Conservation (phyloP, 2,329 filamentous ascomycete species). For the Colletotrichum sp. region DNA sequence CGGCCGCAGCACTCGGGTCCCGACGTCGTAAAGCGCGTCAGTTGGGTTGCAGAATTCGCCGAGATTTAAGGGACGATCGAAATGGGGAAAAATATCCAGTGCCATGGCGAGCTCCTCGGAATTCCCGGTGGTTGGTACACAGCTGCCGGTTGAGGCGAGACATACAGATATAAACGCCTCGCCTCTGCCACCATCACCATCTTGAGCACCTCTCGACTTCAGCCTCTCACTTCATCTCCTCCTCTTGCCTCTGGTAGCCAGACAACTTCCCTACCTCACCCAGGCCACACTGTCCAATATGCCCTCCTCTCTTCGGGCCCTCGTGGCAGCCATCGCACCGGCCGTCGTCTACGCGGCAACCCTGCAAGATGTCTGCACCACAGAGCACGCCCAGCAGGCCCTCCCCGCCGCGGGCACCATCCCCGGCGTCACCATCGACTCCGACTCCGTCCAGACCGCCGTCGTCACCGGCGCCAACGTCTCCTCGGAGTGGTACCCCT, state of each 20-base stretch:
- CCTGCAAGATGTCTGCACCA: constrained; percentile 25
- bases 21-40: not conserved
- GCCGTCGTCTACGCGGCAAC: constrained; percentile 20
- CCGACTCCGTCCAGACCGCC: constrained; percentile 29
- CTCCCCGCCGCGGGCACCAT: constrained; percentile 27
- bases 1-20: not conserved
- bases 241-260: not conserved
- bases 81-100: not conserved
- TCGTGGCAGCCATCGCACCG: not conserved
- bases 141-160: not conserved
- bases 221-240: not conserved
- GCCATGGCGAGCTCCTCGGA: not conserved
- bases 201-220: not conserved
- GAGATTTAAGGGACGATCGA: not conserved
- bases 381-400: constrained; percentile 24
- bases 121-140: not conserved
- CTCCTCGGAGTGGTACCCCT: constrained; percentile 31
- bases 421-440: constrained; percentile 30
- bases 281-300: not conserved
- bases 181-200: not conserved
- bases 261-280: not conserved
- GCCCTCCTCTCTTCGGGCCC: not conserved
- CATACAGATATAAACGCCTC: not conserved
- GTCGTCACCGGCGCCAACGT: constrained; percentile 36
- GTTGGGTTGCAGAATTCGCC: not conserved